Percentiles rank a stretch among this genome's conserved stretches.
Conservation (phyloP, 2,329 filamentous ascomycete species). For the Cladosporium phlei region DNA sequence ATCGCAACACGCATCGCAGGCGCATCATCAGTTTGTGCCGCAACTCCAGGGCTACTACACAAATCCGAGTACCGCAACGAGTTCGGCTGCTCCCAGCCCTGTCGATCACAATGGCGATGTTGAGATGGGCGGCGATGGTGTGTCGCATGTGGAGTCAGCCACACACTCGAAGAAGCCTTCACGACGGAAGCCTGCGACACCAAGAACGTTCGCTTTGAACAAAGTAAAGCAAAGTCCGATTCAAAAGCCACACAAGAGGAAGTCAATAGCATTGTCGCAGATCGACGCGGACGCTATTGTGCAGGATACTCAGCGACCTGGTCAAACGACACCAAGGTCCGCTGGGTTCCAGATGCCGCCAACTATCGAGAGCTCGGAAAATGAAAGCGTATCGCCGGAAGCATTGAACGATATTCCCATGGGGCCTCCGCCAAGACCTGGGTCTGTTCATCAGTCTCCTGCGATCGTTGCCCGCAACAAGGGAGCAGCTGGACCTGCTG, state of each 20-base stretch:
- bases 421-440: slow-evolving; percentile 59
- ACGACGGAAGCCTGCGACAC: slow-evolving; percentile 49
- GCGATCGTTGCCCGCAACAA: slow-evolving; percentile 56
- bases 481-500: slow-evolving; percentile 20
- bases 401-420: slow-evolving; percentile 44
- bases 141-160: slow-evolving; percentile 18
- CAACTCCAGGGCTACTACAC: slow-evolving; percentile 39
- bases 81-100: slow-evolving; percentile 46
- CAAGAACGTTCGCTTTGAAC: slow-evolving; percentile 32
- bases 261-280: slow-evolving; percentile 42
- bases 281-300: slow-evolving; percentile 42
- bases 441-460: slow-evolving; percentile 60
- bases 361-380: slow-evolving; percentile 36
- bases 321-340: slow-evolving; percentile 23
- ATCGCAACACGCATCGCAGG: slow-evolving; percentile 50
- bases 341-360: slow-evolving; percentile 20
- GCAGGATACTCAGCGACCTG: slow-evolving; percentile 33
- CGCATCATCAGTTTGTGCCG: slow-evolving; percentile 34
- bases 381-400: slow-evolving; percentile 48
- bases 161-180: slow-evolving; percentile 40
- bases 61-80: slow-evolving; percentile 51
- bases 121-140: slow-evolving; percentile 39
- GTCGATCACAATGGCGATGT: slow-evolving; percentile 39
- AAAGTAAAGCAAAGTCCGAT: slow-evolving; percentile 67
- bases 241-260: slow-evolving; percentile 57